A percentile compares a stretch with the other conserved stretches of the same genome.
Evolutionary conservation across 345 rosid genomes (phyloP).

Genomic region (Arabidopsis arenosa): DNA sequence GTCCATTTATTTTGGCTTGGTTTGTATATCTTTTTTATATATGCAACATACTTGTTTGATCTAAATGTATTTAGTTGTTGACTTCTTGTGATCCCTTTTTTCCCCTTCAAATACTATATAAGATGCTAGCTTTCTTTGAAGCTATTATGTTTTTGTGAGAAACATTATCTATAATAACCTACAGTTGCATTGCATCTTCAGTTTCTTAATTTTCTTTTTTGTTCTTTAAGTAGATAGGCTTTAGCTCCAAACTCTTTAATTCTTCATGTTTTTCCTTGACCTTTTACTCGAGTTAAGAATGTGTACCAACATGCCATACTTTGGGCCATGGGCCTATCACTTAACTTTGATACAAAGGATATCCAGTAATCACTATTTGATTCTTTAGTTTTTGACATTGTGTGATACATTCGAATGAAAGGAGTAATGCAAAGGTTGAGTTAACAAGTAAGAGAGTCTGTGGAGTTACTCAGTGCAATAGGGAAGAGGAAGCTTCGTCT

Average conservation of each 20-base stretch:
- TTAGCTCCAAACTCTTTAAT: constrained; percentile 9
- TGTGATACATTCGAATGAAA: neutral
- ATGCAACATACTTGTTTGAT: constrained; percentile 31
- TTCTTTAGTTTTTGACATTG: constrained; percentile 18
- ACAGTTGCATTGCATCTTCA: constrained; percentile 9
- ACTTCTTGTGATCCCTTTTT: constrained; percentile 30
- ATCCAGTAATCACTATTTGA: neutral
- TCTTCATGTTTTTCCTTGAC: neutral
- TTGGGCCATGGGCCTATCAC: constrained; percentile 35
- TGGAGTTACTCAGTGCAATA: constrained; percentile 47
- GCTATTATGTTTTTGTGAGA: constrained; percentile 26
- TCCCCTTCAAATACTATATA: neutral
- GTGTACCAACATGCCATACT: constrained; percentile 23
- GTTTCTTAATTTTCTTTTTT: neutral
- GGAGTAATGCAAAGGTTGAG: constrained; percentile 19
- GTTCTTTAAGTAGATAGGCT: neutral
- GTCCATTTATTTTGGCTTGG: constrained; percentile 18
- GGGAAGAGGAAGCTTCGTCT: constrained; percentile 50
- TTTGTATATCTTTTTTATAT: constrained; percentile 25
- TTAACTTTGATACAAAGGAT: constrained; percentile 30
- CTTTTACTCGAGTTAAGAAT: neutral
- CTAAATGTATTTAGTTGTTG: constrained; percentile 14
- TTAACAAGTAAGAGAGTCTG: constrained; percentile 16
- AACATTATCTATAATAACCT: neutral
- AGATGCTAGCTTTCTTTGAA: constrained; percentile 3